Evolutionary conservation across 768 basidiomycete species (phyloP).

Genomic region (Lentinula detonsa): DNA sequence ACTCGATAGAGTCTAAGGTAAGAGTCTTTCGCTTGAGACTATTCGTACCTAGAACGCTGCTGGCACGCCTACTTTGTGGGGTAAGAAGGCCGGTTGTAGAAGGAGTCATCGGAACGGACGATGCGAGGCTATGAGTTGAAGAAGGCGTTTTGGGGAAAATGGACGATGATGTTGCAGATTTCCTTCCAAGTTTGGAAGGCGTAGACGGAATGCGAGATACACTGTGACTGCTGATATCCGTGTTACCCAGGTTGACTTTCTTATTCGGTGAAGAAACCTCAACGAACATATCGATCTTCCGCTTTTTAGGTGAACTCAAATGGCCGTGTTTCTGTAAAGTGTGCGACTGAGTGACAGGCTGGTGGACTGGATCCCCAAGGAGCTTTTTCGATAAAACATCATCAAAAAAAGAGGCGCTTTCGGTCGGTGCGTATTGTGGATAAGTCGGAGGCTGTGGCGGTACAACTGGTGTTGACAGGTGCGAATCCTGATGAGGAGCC

Average conservation of each 20-base stretch:
- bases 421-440: slow-evolving; percentile 34
- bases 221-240: not conserved
- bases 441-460: slow-evolving; percentile 11
- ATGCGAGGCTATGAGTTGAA: slow-evolving; percentile 5
- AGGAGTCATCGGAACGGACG: slow-evolving; percentile 15
- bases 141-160: slow-evolving; percentile 4
- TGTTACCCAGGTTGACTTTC: slow-evolving; percentile 33
- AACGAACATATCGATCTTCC: slow-evolving; percentile 63
- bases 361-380: slow-evolving; percentile 13
- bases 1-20: slow-evolving; percentile 39
- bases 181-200: not conserved
- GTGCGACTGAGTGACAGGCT: slow-evolving; percentile 16
- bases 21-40: slow-evolving; percentile 15
- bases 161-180: not conserved
- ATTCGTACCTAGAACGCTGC: not conserved
- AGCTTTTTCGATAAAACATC: slow-evolving; percentile 51
- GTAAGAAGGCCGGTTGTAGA: slow-evolving; percentile 20
- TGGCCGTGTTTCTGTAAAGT: slow-evolving; percentile 14
- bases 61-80: not conserved
- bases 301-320: slow-evolving; percentile 16
- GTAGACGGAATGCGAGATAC: slow-evolving; percentile 12
- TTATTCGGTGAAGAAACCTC: slow-evolving; percentile 63
- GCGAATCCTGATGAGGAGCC: slow-evolving; percentile 2
- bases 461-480: slow-evolving; percentile 5
- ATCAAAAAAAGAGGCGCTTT: slow-evolving; percentile 62